Percentiles rank a stretch among this genome's conserved stretches.
Evolutionary conservation across 2,329 filamentous ascomycete genomes (phyloP).

Genomic region (Clonostachys sp.): DNA sequence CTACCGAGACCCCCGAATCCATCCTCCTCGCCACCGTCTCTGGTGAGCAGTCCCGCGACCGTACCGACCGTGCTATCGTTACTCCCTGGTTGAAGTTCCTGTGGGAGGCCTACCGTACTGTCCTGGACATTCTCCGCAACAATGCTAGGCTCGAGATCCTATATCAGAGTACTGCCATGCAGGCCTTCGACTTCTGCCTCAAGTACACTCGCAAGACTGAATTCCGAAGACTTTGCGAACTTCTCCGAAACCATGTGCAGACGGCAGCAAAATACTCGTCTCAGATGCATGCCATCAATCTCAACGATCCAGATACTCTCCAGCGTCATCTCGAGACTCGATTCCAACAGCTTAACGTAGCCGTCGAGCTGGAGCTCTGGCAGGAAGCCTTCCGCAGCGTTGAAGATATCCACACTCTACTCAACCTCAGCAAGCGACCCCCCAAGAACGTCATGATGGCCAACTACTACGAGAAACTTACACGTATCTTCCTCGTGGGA

Average conservation of each 20-base stretch:
- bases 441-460: slow-evolving; percentile 99
- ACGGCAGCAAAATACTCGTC: slow-evolving; percentile 98
- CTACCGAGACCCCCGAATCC: slow-evolving; percentile 94
- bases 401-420: slow-evolving; percentile 95
- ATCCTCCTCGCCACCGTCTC: slow-evolving; percentile 97
- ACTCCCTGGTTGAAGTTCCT: slow-evolving; percentile 99
- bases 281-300: slow-evolving; percentile 99
- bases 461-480: slow-evolving; percentile 99
- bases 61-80: slow-evolving; percentile 95
- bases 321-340: slow-evolving; percentile 97
- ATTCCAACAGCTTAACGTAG: slow-evolving; percentile 97
- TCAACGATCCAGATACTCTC: slow-evolving; percentile 94
- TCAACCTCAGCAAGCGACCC: slow-evolving; percentile 95
- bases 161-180: slow-evolving; percentile 96
- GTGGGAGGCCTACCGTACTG: slow-evolving; percentile 98
- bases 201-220: slow-evolving; percentile 99
- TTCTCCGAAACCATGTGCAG: slow-evolving; percentile 96
- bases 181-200: slow-evolving; percentile 98
- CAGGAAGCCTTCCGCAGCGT: slow-evolving; percentile 99
- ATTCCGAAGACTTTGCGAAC: slow-evolving; percentile 96
- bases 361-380: slow-evolving; percentile 96
- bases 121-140: slow-evolving; percentile 97
- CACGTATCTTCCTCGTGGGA: slow-evolving; percentile 95
- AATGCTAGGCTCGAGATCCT: slow-evolving; percentile 96
- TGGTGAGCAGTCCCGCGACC: slow-evolving; percentile 93